Percentiles rank a stretch among this genome's conserved stretches.
phyloP scores from a whole-genome alignment of 345 rosid genomes.

The Eucalyptus lansdowneana region DNA sequence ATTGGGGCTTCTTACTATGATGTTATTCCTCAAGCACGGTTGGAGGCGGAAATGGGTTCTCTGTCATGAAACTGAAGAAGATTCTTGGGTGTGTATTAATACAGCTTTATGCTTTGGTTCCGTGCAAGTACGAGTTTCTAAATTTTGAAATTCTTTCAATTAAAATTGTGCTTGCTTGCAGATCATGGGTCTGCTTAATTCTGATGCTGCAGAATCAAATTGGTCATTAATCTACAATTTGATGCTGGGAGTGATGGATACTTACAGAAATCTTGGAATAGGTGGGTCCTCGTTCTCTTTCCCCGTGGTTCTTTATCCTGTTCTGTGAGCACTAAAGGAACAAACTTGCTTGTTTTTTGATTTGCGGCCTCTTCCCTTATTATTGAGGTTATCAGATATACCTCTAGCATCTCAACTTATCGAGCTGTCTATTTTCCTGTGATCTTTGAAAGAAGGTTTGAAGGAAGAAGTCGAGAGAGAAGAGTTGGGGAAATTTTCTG shows the following conservation, averaged over 20 bases:
- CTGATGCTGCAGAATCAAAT: slow-evolving; percentile 51
- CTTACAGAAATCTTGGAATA: slow-evolving; percentile 68
- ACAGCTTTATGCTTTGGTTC: background rate
- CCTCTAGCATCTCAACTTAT: slow-evolving; percentile 46
- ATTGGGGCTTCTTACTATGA: background rate
- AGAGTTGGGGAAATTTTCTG: no score
- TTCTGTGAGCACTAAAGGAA: background rate
- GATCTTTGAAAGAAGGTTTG: no score
- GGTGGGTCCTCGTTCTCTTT: slow-evolving; percentile 18
- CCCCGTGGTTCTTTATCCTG: background rate
- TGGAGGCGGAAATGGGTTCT: background rate
- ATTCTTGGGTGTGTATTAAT: background rate
- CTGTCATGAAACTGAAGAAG: background rate
- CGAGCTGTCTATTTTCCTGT: slow-evolving; percentile 89
- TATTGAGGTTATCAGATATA: slow-evolving; percentile 57
- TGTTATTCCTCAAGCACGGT: background rate
- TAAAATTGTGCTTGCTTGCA: slow-evolving; percentile 32
- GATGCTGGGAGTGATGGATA: slow-evolving; percentile 78
- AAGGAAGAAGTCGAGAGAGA: no score
- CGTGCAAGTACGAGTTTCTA: background rate
- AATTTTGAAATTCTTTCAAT: background rate
- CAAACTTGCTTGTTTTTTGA: background rate
- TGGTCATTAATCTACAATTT: slow-evolving; percentile 71
- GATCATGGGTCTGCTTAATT: slow-evolving; percentile 70
- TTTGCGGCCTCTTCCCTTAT: slow-evolving; percentile 66